Conservation (phyloP, 768 basidiomycete genomes). For the Leccinum rimulosum region DNA sequence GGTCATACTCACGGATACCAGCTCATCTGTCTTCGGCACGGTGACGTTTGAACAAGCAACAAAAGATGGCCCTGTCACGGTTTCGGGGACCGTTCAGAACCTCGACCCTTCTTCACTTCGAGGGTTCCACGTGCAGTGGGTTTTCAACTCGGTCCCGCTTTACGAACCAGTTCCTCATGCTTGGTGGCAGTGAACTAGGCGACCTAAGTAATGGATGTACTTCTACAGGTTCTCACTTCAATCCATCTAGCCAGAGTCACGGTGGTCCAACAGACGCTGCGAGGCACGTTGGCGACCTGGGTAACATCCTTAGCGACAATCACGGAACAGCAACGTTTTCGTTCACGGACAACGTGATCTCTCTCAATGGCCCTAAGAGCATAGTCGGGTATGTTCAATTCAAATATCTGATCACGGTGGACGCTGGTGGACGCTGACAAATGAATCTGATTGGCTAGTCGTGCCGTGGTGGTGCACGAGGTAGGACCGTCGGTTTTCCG, state of each 20-base stretch:
- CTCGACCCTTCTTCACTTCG: constrained; percentile 56
- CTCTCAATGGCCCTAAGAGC: constrained; percentile 63
- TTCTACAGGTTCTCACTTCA: constrained; percentile 76
- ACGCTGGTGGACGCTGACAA: constrained; percentile 5
- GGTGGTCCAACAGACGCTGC: constrained; percentile 54
- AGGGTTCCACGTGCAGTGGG: constrained; percentile 84
- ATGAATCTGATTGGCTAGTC: constrained; percentile 36
- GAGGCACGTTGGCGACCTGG: constrained; percentile 75
- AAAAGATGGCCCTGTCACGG: constrained; percentile 48
- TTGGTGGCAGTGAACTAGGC: constrained; percentile 39
- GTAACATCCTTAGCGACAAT: constrained; percentile 65
- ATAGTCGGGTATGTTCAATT: constrained; percentile 59
- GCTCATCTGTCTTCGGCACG: constrained; percentile 58
- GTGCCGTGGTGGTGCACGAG: constrained; percentile 73
- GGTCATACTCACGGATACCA: constrained; percentile 56
- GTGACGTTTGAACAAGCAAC: constrained; percentile 62
- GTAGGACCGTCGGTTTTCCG: constrained; percentile 33
- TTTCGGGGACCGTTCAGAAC: constrained; percentile 61
- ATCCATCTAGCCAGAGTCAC: constrained; percentile 64
- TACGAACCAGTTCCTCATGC: constrained; percentile 19
- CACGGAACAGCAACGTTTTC: constrained; percentile 56
- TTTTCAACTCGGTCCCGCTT: constrained; percentile 6
- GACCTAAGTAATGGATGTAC: constrained; percentile 64
- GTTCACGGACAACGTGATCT: constrained; percentile 58
- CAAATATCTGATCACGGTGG: neutral